Evolutionary conservation across 176 grass and related monocot genomes (phyloP), one percentile per base, ranked within the genome.

Genomic region (Leersia perrieri): DNA sequence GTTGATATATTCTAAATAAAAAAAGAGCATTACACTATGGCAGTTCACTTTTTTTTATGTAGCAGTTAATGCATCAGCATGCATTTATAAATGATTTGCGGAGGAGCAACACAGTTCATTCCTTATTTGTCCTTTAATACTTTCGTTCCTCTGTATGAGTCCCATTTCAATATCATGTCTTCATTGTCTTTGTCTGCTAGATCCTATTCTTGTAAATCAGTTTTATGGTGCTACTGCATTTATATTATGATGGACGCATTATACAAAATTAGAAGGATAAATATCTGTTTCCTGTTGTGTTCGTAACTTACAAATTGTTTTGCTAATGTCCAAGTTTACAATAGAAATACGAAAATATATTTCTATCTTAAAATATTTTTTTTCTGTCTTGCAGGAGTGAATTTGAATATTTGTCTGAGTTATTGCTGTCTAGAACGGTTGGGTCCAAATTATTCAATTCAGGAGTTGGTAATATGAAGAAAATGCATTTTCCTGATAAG

Each of bases 371-470:
- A 34, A 66, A 68, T 70, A 64, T 66, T 82, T 63, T 25, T 63
- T 0, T 72, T 40, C 22, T 87, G 60, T 71, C 79, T 70, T 68
- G 39, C 68, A 93, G 91, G 82, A 73, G 30, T 73, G 88, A 93
- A 41, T 90, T 88, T 80, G 88, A 90, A 85, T 84, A 75, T 81
- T 76, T 93, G 69, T 27, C 78, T 14, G 28, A 83, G 44, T 73
- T 93, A 70, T 76, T 93, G 75, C 67, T 15, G 78, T 90, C 85
- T 65, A 90, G 82, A 90, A 85, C 82, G 32, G 58, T 78, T 77
- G 91, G 73, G 76, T 81, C 70, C 77, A 83, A 67, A 80, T 51
- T 55, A 72, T 33, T 67, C 28, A 73, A 79, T 63, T 38, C 47
- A 75, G 58, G 42, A 28, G 41, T 83, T 66, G 58, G 62, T 86